Base-by-base conservation (phyloP, 2,329 filamentous ascomycete genomes). In the Colletotrichum tamarilloi region DNA sequence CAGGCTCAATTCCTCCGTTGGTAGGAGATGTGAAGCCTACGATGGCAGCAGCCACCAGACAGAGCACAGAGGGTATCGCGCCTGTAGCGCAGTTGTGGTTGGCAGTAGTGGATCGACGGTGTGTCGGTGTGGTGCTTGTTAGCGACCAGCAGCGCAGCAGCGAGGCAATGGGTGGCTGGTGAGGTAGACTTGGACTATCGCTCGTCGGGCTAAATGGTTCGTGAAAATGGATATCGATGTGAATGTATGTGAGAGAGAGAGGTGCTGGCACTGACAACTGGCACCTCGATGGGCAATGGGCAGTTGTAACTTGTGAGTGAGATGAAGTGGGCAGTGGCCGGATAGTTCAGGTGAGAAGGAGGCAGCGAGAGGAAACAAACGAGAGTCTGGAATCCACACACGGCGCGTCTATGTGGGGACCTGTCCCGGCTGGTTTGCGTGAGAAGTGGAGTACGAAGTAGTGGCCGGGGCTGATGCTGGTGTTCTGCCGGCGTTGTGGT, bases 311-410 rank as follows among this genome's bases (percentile, higher is more conserved):
- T 42, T 42, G 38, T 42, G 38, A 42, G 38, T 19, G 38, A 42
- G 38, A 19, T 42, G 38, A 42, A 14, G 49, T 63, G 60, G 42
- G 42, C 42, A 49, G 42, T 53, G 12, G 46, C 60, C 42, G 53
- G 30, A 68, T 42, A 24, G 69, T 63, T 72, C 68, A 68, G 58
- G 58, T 67, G 64, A 72, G 62, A 28, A 28, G 19, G 42, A 49
- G 42, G 42, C 42, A 49, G 42, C 42, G 42, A 49, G 35, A 52
- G 42, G 38, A 62, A 62, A 62, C 59, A 64, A 38, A 64, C 12
- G 46, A 53, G n/a, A 38, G 22, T 38, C 46, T 11, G 30, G 62
- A 49, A 64, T 64, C 46, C 30, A 55, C 46, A 22, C 62, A 55
- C 62, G 46, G 62, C 2, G 42, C 42, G 62, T 57, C n/a, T 14